A percentile compares a stretch with the other conserved stretches of the same genome.
Conservation (phyloP, 2,329 filamentous ascomycete genomes). For the Rosellinia necatrix region DNA sequence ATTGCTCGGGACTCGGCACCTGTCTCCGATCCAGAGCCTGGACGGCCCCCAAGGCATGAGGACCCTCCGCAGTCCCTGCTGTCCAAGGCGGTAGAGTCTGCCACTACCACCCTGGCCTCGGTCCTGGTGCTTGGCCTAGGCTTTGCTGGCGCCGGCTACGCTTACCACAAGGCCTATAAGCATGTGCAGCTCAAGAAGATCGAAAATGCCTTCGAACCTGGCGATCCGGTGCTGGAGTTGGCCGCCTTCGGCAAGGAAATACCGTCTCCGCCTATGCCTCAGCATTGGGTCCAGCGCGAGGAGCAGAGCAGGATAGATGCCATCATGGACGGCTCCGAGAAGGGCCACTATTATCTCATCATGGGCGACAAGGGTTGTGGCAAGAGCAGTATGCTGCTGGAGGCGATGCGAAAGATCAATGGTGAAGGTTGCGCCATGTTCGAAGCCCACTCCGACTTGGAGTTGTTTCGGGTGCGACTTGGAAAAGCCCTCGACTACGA, state of each 20-base stretch:
- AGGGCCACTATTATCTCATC: constrained; percentile 87
- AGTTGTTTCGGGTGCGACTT: constrained; percentile 91
- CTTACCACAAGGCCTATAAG: constrained; percentile 87
- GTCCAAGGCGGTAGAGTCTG: constrained; percentile 73
- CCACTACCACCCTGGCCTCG: constrained; percentile 75
- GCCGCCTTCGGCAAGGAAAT: constrained; percentile 68
- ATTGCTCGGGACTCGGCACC: constrained; percentile 10
- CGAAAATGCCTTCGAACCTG: constrained; percentile 85
- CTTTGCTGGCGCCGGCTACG: constrained; percentile 70
- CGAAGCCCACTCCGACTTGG: constrained; percentile 91
- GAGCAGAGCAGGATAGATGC: constrained; percentile 81
- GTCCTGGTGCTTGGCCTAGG: constrained; percentile 71
- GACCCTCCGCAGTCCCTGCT: constrained; percentile 43
- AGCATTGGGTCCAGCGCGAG: constrained; percentile 81
- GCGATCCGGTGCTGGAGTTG: constrained; percentile 85
- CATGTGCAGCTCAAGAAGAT: constrained; percentile 90
- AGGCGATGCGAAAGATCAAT: constrained; percentile 91
- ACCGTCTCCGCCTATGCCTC: constrained; percentile 49
- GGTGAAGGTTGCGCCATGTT: constrained; percentile 93
- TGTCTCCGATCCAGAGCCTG: constrained; percentile 3
- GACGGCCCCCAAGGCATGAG: constrained; percentile 24
- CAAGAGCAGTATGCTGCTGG: constrained; percentile 93
- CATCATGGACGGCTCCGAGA: constrained; percentile 75
- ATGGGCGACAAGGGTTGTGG: constrained; percentile 96
- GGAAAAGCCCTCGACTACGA: constrained; percentile 96